Evolutionary conservation across 1,284 basidiomycete species (phyloP).

Genomic region (Ceratobasidium sp.): DNA sequence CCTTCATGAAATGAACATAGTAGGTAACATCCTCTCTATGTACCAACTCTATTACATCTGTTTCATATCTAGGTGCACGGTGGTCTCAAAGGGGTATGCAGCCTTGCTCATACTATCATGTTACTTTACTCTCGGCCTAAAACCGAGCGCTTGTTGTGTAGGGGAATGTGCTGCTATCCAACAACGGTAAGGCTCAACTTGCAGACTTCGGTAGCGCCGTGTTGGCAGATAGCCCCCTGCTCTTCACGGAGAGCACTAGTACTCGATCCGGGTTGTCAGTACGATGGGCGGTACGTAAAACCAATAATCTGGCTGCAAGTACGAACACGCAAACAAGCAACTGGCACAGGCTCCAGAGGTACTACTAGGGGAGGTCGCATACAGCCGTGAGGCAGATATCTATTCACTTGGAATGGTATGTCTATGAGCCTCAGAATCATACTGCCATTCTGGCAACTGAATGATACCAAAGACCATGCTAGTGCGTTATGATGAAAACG

Average conservation of each 20-base stretch:
- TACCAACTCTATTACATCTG: background rate
- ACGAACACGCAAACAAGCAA: background rate
- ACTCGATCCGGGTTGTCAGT: background rate
- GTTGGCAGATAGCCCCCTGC: background rate
- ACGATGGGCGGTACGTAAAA: background rate
- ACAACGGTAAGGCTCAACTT: background rate
- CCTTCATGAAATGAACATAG: background rate
- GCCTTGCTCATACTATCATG: background rate
- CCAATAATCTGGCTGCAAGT: background rate
- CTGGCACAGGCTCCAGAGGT: background rate
- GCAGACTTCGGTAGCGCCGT: background rate
- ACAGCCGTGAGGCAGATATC: background rate
- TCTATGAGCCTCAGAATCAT: background rate
- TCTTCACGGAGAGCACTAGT: background rate
- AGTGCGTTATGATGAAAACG: background rate
- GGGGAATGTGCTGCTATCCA: conserved; percentile 10
- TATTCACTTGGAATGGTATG: conserved; percentile 10
- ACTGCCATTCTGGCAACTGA: background rate
- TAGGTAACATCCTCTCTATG: background rate
- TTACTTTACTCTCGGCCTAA: background rate
- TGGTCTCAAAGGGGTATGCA: background rate
- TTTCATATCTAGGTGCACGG: background rate
- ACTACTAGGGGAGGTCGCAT: background rate
- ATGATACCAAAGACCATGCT: background rate
- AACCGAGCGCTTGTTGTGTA: background rate